These are phyloP conservation scores for Chaetoceros muelleri DNA, from an alignment of 108 stramenopile species.

Conservation along the genomic window DNA sequence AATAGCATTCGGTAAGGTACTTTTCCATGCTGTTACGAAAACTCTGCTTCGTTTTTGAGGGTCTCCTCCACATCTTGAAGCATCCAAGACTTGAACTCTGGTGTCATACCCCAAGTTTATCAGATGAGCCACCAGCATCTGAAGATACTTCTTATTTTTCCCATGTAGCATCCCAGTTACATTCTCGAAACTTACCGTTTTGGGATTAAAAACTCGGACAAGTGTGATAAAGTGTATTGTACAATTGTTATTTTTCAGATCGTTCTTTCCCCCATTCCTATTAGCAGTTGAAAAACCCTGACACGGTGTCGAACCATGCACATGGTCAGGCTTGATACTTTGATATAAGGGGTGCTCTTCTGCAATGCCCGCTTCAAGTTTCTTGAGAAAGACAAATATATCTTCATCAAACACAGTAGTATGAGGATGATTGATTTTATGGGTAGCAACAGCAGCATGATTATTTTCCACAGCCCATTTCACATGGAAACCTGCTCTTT, in stretches of 20 bases:
- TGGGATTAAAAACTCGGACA: slow-evolving; percentile 26
- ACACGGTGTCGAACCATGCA: slow-evolving; percentile 40
- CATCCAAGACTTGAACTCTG: slow-evolving; percentile 15
- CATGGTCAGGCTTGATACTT: slow-evolving; percentile 15
- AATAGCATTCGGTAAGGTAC: no score
- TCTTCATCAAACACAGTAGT: slow-evolving; percentile 21
- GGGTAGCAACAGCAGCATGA: slow-evolving; percentile 18
- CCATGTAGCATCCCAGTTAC: slow-evolving; percentile 21
- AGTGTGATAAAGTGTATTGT: slow-evolving; percentile 24
- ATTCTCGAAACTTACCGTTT: slow-evolving; percentile 42
- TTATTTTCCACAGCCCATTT: slow-evolving; percentile 28
- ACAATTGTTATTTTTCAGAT: slow-evolving; percentile 29
- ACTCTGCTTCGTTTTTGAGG: slow-evolving; percentile 37
- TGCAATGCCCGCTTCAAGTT: slow-evolving; percentile 1
- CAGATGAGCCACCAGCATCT: slow-evolving; percentile 16
- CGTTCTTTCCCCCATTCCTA: slow-evolving; percentile 36
- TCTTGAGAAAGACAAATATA: slow-evolving; percentile 15
- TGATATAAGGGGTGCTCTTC: slow-evolving; percentile 17
- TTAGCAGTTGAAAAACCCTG: slow-evolving; percentile 53
- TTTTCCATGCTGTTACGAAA: slow-evolving; percentile 26
- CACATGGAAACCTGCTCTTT: slow-evolving; percentile 18
- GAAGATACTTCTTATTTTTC: slow-evolving; percentile 16
- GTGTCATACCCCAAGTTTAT: slow-evolving; percentile 37
- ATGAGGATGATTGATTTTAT: slow-evolving; percentile 11
- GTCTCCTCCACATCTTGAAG: slow-evolving; percentile 35